Percentiles rank a stretch among this genome's conserved stretches.
Conservation (phyloP, 2,329 filamentous ascomycete species). For the Colletotrichum scovillei region DNA sequence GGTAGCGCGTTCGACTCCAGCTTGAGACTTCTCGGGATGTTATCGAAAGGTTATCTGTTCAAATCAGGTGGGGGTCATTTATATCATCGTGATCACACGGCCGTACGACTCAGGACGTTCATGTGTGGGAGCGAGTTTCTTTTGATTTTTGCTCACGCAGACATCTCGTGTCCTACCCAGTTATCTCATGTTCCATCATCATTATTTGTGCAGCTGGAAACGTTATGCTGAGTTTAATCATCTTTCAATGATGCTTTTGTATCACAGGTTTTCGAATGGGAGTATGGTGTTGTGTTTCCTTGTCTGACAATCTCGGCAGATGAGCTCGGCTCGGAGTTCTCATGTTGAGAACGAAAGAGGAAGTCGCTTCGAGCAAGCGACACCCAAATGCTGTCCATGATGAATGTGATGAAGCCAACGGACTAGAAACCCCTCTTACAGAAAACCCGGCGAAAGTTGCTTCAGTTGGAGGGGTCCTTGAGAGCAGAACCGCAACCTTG, state of each 20-base stretch:
- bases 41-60: conserved; percentile 27
- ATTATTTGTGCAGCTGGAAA: not conserved
- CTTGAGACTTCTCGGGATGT: not conserved
- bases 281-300: too few relatives aligned
- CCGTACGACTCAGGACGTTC: not conserved
- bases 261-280: not conserved
- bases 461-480: not conserved
- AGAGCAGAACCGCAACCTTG: not conserved
- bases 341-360: too few relatives aligned
- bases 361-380: too few relatives aligned
- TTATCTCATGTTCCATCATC: not conserved
- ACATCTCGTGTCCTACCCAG: too few relatives aligned
- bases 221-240: not conserved
- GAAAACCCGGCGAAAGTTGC: not conserved
- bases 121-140: not conserved
- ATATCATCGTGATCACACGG: fast-evolving
- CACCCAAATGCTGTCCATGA: too few relatives aligned
- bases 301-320: not conserved
- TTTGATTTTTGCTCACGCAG: not conserved
- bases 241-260: not conserved
- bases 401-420: too few relatives aligned
- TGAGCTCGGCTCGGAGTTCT: too few relatives aligned
- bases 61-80: conserved; percentile 5
- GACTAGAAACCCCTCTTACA: not conserved
- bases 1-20: conserved; percentile 30